Evolutionary conservation across 2,329 filamentous ascomycete genomes (phyloP).

Genomic region (Fusarium sp.): DNA sequence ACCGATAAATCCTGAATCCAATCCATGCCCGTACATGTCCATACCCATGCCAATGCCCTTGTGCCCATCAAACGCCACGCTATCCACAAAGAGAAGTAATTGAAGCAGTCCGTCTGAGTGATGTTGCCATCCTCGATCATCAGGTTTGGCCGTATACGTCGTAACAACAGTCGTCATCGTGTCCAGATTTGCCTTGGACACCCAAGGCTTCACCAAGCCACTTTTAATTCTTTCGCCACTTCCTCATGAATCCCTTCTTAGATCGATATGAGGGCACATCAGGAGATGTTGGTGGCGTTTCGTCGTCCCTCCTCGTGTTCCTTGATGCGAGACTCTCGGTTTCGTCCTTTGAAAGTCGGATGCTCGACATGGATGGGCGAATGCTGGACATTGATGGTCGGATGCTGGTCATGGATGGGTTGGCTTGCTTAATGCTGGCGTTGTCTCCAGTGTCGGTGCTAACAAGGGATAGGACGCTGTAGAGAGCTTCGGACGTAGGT

Average conservation of each 20-base stretch:
- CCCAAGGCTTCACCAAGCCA: slow-evolving; percentile 4
- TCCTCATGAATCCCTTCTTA: slow-evolving; percentile 44
- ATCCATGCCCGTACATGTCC: not conserved
- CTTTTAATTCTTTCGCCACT: slow-evolving; percentile 40
- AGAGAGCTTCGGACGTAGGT: slow-evolving; percentile 49
- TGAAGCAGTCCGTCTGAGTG: slow-evolving; percentile 18
- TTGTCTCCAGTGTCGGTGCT: slow-evolving; percentile 40
- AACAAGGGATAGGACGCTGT: slow-evolving; percentile 50
- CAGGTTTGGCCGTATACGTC: slow-evolving; percentile 35
- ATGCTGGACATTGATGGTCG: slow-evolving; percentile 49
- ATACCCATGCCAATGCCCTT: not conserved
- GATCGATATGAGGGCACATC: slow-evolving; percentile 46
- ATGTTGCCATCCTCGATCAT: slow-evolving; percentile 39
- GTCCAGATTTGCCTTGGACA: slow-evolving; percentile 10
- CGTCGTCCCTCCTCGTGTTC: slow-evolving; percentile 43
- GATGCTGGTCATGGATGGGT: slow-evolving; percentile 45
- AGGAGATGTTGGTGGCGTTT: slow-evolving; percentile 53
- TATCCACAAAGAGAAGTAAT: slow-evolving; percentile 33
- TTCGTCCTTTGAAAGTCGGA: slow-evolving; percentile 52
- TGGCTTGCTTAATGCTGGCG: slow-evolving; percentile 38
- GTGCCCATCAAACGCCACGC: slow-evolving; percentile 37
- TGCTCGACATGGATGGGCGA: slow-evolving; percentile 48
- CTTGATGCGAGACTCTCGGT: slow-evolving; percentile 52
- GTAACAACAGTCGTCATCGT: slow-evolving; percentile 25
- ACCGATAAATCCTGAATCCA: slow-evolving; percentile 7